Base-by-base conservation (phyloP, 1,139 yeast species). In the Debaryomyces subglobosus region DNA sequence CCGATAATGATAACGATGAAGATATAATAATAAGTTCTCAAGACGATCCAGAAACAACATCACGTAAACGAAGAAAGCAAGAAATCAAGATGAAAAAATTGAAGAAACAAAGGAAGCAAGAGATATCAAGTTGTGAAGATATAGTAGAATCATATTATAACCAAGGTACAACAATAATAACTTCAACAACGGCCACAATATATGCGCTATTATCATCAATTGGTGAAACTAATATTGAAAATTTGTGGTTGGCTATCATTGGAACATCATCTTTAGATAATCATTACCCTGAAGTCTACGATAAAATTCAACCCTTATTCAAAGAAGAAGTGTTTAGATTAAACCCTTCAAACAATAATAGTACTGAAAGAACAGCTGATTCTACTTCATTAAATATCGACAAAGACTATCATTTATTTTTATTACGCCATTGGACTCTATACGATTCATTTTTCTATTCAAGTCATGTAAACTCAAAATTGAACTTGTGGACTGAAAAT, bases 361-460 rank as follows among this genome's bases (percentile, higher is more conserved):
- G 20, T 39, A 16, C 25, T 5, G 71, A 81, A 56, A 69, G 73
- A 53, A 78, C 81, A 25, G 86, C 89, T 4, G 95, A 89, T 59
- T 81, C 89, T 27, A 75, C 83, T 2, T 69, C 84, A 1, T 69
- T 92, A 21, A 77, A 79, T 27, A 74, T 90, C 13, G 97, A 89
- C 60, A 81, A 86, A 36, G 99, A 95, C 64, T 94, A 89, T 66
- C 86, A 91, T 50, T 72, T 95, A 42, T 95, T 92, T 64, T 71
- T 95, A 42, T 74, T 94, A 48, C 84, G 98, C 43, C 97, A 94
- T 65, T 92, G 98, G 89, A 88, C 96, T 4, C 71, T 95, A 20
- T 94, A 94, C 67, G 96, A 94, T 56, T 80, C 97, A 50, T 91
- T 95, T 70, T 82, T 84, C 61, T 95, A 91, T 64, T 90, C 97